Evolutionary conservation across 1,284 basidiomycete species (phyloP), one percentile per base, ranked within the genome.

Genomic region (Bondarzewia mesenterica): DNA sequence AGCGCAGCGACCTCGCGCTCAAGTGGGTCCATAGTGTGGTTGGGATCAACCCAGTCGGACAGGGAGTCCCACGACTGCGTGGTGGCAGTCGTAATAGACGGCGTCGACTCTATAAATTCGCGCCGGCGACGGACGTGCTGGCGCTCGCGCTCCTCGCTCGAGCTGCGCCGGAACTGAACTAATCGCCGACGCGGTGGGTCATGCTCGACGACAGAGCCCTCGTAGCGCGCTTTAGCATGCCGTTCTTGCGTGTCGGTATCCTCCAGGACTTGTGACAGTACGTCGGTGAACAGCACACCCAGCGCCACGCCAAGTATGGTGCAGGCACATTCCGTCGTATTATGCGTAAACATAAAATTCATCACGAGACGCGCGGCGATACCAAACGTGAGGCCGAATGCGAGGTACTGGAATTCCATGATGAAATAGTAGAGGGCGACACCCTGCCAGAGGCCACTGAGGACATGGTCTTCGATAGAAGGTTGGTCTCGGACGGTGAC

Each of bases 371-470:
- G 83, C 7, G 68, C 75, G 41, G 69, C 70, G 55, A 86, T 77
- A 46, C 68, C 73, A 43, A 79, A 66, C 45, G 70, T 78, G 42
- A 82, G 74, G 49, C 73, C 68, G 55, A 82, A 66, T 38, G 75
- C 72, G 36, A 82, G 66, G 51, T 71, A 68, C 43, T 72, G 71
- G 47, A 73, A 69, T 60, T 77, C 77, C 51, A 69, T 70, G 53
- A 78, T 72, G 48, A 81, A 71, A 58, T 78, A 82, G 60, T 86
- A 82, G 42, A 89, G 68, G 22, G 76, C 81, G 54, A 85, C 76
- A 45, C 86, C 86, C 63, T 88, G 82, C 72, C 83, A 81, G 56
- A 82, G 72, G 48, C 86, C 86, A 48, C 75, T 67, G 52, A 89
- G 75, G 61, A 87, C 66, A 56, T 72, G 71, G 58, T 85, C 77